Evolutionary conservation across 495 filamentous ascomycete species (phyloP), one percentile per base, ranked within the genome.

Genomic region (Rhizodiscina lignyota): DNA sequence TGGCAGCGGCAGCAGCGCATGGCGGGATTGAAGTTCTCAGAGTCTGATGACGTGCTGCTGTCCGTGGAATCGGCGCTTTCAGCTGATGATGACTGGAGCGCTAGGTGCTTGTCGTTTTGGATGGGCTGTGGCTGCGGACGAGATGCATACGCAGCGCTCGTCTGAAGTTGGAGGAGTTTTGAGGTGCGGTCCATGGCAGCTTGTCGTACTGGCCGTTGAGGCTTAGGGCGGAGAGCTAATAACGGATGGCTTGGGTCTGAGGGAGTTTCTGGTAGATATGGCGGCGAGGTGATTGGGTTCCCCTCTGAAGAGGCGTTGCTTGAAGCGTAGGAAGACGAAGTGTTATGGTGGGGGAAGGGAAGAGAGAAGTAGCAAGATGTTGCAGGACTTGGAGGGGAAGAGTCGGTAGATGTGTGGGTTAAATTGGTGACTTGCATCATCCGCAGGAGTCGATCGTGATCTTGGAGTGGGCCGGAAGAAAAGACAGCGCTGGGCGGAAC

Each of bases 1-100:
- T 42, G 48, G 39, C 48, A 51, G 6, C 48, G 48, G 6, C 30
- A 40, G 41, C 48, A 51, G 17, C 45, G 43, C 24, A 45, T 19
- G 30, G 8, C 10, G 21, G n/a, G 2, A 16, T 37, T 5, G 28
- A 33, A 16, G 26, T 32, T 1, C n/a, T n/a, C n/a, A n/a, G n/a
- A n/a, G n/a, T n/a, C n/a, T n/a, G 36, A 31, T 2, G 30, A 32
- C 24, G 20, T 45, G 31, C 4, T 15, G 22, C 1, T 29, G 1
- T 8, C n/a, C 5, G 2, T 35, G 34, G 5, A 31, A 21, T 8
- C 18, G 10, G 34, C 35, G 34, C 5, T 34, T 36, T 21, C 15
- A 18, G 2, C 32, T 32, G 20, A n/a, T 1, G 32, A 19, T 42
- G 35, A 27, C 35, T 41, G 4, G 21, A 22, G 32, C 26, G 28